phyloP scores from a whole-genome alignment of 768 basidiomycete species.

The Tricholoma hemisulphureum region DNA sequence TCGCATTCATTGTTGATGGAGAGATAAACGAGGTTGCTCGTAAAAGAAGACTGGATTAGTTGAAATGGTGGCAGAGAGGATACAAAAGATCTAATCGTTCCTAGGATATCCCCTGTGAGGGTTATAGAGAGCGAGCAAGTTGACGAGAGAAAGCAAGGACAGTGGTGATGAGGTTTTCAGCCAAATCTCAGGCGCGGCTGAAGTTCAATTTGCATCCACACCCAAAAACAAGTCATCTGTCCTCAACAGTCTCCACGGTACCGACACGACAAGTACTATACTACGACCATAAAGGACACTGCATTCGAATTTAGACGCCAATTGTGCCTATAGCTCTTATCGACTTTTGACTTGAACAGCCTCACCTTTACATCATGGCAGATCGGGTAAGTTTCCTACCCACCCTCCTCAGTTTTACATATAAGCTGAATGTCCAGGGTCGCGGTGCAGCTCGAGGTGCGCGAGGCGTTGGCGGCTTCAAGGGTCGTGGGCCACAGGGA shows the following conservation, averaged over 20 bases:
- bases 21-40: slow-evolving; percentile 12
- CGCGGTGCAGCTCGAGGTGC: slow-evolving; percentile 51
- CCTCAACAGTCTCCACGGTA: slow-evolving; percentile 6
- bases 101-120: slow-evolving; percentile 1
- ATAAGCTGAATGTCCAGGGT: slow-evolving; percentile 48
- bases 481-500: slow-evolving; percentile 49
- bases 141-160: slow-evolving; percentile 6
- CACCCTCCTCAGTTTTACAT: slow-evolving; percentile 22
- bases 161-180: slow-evolving; percentile 13
- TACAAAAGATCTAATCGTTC: not conserved
- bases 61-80: not conserved
- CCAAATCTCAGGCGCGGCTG: slow-evolving; percentile 11
- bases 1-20: slow-evolving; percentile 76
- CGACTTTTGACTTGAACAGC: not conserved
- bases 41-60: slow-evolving; percentile 5
- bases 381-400: slow-evolving; percentile 52
- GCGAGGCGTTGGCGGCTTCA: slow-evolving; percentile 49
- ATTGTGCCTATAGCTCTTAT: not conserved
- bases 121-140: slow-evolving; percentile 4
- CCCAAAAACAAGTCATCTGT: slow-evolving; percentile 11
- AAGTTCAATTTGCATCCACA: slow-evolving; percentile 25
- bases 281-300: not conserved
- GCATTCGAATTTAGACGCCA: not conserved
- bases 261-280: not conserved
- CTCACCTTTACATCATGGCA: slow-evolving; percentile 42